A percentile compares a stretch with the other conserved stretches of the same genome.
These are phyloP conservation scores for Cucumis cinereus DNA, from an alignment of 306 rosid species.

Conservation along the genomic window DNA sequence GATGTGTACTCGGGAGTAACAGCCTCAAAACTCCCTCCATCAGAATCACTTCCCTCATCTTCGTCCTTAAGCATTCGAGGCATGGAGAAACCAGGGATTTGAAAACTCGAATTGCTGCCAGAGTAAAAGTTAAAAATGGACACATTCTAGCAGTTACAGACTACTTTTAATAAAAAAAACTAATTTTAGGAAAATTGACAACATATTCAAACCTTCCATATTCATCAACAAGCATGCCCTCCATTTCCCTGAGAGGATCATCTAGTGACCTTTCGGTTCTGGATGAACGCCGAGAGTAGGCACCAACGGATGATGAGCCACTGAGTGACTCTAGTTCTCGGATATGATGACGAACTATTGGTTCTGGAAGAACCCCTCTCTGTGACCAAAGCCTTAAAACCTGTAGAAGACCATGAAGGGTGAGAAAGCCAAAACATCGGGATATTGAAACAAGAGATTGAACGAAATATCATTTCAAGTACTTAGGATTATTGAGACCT, in stretches of 20 bases:
- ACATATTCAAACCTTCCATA: constrained; percentile 83
- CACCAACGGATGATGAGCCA: constrained; percentile 45
- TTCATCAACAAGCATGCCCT: constrained; percentile 98
- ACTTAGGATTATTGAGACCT: constrained; percentile 23
- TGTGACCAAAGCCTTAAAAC: constrained; percentile 86
- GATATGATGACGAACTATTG: constrained; percentile 66
- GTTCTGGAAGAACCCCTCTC: constrained; percentile 63
- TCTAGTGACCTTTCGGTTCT: constrained; percentile 86
- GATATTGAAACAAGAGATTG: not conserved
- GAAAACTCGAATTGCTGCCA: constrained; percentile 84
- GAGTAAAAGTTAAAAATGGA: constrained; percentile 14
- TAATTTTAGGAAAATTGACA: not conserved
- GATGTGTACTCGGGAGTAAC: constrained; percentile 84
- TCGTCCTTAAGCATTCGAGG: constrained; percentile 77
- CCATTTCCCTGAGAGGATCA: constrained; percentile 96
- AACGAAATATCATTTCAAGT: not conserved
- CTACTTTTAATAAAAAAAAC: not conserved
- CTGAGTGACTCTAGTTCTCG: constrained; percentile 52
- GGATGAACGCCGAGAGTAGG: constrained; percentile 50
- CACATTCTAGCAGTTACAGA: not conserved
- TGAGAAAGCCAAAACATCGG: constrained; percentile 13
- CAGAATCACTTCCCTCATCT: constrained; percentile 88
- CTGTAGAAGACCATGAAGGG: constrained; percentile 26
- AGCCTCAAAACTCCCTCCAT: constrained; percentile 85
- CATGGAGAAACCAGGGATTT: constrained; percentile 91